Evolutionary conservation across 768 basidiomycete species (phyloP), one percentile per base, ranked within the genome.

Genomic region (Suillus spraguei): DNA sequence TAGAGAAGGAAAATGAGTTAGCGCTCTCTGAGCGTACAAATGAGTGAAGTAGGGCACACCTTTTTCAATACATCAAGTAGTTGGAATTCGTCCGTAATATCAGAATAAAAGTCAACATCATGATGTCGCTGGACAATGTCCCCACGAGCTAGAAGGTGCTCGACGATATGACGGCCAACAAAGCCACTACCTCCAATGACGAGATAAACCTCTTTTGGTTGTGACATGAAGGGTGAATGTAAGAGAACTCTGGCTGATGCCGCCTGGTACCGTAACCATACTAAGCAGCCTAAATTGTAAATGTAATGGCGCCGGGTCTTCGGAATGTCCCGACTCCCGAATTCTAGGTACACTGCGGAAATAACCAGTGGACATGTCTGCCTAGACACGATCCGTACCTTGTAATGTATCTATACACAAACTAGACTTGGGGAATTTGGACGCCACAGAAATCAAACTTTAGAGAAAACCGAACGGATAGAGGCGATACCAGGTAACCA

Each of bases 121-220:
- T 91, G 85, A 73, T 97, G 89, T 62, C 94, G 84, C 77, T 97
- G 95, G 2, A 96, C 94, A 64, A 83, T 78, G 78, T 93, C 92
- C 6, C 87, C 91, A 53, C 96, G 85, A 24, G 85, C 88, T 36
- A 91, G 74, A 60, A 99, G 85, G 60, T 88, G 87, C 68, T 95
- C 87, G 36, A 99, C 95, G 69, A 99, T 93, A 71, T 95, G 91
- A 64, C 94, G 82, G 52, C 97, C 95, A 28, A 97, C 80, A 75
- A 97, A 96, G 28, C 95, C 94, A 70, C 92, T 94, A 62, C 96
- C 96, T 28, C 97, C 97, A 71, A 98, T 90, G 71, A 99, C 95
- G 62, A 97, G 79, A 77, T 93, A 98, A 3, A 87, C 80, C 67
- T 97, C 93, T 67, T 79, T 83, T 59, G 60, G 67, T 56, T 66